Conservation (phyloP, 1,139 yeast genomes). For the Saccharomyces hybrid region DNA sequence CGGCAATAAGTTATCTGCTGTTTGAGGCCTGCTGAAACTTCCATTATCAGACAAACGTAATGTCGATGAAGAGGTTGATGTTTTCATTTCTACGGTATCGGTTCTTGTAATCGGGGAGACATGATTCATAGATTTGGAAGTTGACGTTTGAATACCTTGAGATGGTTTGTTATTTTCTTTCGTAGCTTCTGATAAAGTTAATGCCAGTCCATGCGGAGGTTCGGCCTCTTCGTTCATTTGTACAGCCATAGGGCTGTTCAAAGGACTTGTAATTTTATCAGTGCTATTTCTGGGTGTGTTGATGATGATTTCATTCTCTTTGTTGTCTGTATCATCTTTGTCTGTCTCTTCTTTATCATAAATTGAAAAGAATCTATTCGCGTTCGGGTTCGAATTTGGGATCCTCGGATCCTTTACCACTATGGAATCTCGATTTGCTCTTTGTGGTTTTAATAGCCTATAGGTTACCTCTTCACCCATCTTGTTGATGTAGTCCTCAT, state of each 20-base stretch:
- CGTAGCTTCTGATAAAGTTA: not conserved
- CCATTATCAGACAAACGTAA: not conserved
- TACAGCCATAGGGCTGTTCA: constrained; percentile 9
- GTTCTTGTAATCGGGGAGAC: not conserved
- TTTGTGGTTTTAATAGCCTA: not conserved
- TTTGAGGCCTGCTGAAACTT: not conserved
- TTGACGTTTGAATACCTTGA: not conserved
- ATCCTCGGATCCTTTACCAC: not conserved
- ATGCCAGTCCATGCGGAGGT: not conserved
- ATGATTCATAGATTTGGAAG: not conserved
- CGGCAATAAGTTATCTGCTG: not conserved
- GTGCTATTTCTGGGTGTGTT: constrained; percentile 2
- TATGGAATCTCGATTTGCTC: not conserved
- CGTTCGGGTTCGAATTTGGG: constrained; percentile 3
- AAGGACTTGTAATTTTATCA: constrained; percentile 4
- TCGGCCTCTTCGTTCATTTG: not conserved
- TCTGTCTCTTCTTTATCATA: not conserved
- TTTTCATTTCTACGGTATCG: not conserved
- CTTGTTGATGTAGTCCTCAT: not conserved
- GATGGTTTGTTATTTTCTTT: not conserved
- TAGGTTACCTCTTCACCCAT: not conserved
- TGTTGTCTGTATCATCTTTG: not conserved
- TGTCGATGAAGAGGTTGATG: not conserved
- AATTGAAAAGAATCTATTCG: not conserved
- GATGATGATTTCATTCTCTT: not conserved